Percentiles rank a stretch among this genome's conserved stretches.
These are phyloP conservation scores for Emmonsiellopsis sp. DNA, from an alignment of 2,329 filamentous ascomycete genomes.

Conservation along the genomic window DNA sequence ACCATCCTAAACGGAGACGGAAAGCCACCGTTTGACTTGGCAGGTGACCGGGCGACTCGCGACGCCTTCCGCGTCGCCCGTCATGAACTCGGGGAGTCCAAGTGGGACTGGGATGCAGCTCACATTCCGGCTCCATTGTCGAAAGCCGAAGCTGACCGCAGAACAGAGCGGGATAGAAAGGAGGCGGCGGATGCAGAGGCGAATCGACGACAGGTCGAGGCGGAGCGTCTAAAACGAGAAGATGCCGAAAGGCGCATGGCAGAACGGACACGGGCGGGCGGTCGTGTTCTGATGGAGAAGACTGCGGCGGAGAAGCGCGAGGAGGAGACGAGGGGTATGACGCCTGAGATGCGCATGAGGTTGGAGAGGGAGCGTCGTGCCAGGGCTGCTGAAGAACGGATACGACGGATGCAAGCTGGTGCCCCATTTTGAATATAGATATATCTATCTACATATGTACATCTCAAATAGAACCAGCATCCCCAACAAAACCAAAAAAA, in stretches of 20 bases:
- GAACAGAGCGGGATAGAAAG: slow-evolving; percentile 59
- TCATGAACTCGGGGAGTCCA: slow-evolving; percentile 64
- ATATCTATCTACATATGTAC: not conserved
- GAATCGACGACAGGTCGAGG: slow-evolving; percentile 62
- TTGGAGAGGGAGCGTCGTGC: slow-evolving; percentile 84
- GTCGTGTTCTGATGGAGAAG: slow-evolving; percentile 53
- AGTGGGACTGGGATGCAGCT: slow-evolving; percentile 70
- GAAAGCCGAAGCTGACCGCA: slow-evolving; percentile 59
- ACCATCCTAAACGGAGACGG: slow-evolving; percentile 60
- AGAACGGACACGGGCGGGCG: slow-evolving; percentile 42
- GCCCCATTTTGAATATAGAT: not conserved
- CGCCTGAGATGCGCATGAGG: slow-evolving; percentile 73
- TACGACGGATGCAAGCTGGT: slow-evolving; percentile 53
- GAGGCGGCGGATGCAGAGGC: slow-evolving; percentile 60
- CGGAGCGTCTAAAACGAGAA: slow-evolving; percentile 60
- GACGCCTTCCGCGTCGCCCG: slow-evolving; percentile 89
- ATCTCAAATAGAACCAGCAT: not conserved
- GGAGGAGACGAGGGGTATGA: slow-evolving; percentile 75
- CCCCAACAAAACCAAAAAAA: slow-evolving; percentile 1
- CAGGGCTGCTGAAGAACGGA: slow-evolving; percentile 80
- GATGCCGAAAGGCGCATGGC: slow-evolving; percentile 35
- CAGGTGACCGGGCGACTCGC: slow-evolving; percentile 73
- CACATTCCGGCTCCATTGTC: slow-evolving; percentile 63
- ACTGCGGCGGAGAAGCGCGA: slow-evolving; percentile 71
- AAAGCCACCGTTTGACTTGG: slow-evolving; percentile 78